These are phyloP conservation scores for Nannizzia gypsea DNA, from an alignment of 2,329 filamentous ascomycete species.

Conservation along the genomic window DNA sequence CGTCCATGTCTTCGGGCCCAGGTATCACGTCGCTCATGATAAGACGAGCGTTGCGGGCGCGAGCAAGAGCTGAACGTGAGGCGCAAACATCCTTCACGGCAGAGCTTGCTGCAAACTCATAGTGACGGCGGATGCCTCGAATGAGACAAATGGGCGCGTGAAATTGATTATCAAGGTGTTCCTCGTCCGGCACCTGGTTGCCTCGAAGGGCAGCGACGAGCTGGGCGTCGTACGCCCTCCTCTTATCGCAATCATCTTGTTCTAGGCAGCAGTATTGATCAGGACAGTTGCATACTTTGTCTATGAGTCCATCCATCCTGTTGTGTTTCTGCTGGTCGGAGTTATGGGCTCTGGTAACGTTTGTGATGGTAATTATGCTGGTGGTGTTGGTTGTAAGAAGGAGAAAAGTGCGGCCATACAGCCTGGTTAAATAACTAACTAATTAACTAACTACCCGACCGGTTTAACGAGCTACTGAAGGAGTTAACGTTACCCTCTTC, in stretches of 20 bases:
- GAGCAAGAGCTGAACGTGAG: neutral
- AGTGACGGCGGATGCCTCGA: slow-evolving; percentile 4
- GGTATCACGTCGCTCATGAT: slow-evolving; percentile 6
- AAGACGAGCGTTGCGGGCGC: neutral
- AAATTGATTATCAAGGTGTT: neutral
- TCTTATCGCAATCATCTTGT: neutral
- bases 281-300: too few relatives aligned
- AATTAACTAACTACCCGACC: neutral
- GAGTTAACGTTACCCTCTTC: too few relatives aligned
- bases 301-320: too few relatives aligned
- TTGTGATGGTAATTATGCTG: too few relatives aligned
- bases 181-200: neutral
- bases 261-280: neutral
- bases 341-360: too few relatives aligned
- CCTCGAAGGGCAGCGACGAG: neutral
- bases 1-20: slow-evolving; percentile 1
- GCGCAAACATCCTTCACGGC: neutral
- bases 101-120: slow-evolving; percentile 1
- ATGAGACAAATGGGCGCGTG: neutral
- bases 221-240: neutral
- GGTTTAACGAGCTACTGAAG: neutral
- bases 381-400: neutral
- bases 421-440: neutral
- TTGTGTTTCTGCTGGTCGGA: too few relatives aligned
- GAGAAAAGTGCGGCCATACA: neutral